Percentiles rank a stretch among this genome's conserved stretches.
Evolutionary conservation across 2,329 filamentous ascomycete species (phyloP).

Genomic region (Colletotrichum tamarilloi): DNA sequence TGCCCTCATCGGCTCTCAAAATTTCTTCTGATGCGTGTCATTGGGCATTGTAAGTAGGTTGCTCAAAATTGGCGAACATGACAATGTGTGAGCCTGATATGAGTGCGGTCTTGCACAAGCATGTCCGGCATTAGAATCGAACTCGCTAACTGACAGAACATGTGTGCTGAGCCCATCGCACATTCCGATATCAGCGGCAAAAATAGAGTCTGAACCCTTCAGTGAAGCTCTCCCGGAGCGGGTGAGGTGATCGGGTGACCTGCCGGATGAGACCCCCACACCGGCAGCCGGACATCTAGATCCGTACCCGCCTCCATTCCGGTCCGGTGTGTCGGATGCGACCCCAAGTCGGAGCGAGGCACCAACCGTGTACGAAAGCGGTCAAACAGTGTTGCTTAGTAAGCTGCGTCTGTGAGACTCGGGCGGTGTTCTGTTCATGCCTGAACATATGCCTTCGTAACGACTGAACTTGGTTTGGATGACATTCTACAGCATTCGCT

Average conservation of each 20-base stretch:
- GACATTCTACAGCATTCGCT: too few relatives aligned
- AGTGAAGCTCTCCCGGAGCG: not conserved
- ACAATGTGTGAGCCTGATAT: not conserved
- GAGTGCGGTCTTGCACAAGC: not conserved
- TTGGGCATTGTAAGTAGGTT: not conserved
- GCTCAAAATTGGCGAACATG: not conserved
- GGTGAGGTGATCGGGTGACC: not conserved
- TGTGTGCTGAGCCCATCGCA: not conserved
- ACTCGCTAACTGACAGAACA: not conserved
- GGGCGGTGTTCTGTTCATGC: not conserved
- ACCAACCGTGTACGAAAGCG: not conserved
- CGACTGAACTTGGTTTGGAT: not conserved
- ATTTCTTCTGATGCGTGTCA: not conserved
- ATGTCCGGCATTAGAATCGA: not conserved
- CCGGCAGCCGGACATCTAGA: not conserved
- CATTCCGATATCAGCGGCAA: not conserved
- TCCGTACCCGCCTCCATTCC: slow-evolving; percentile 1
- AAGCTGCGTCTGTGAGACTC: not conserved
- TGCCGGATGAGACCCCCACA: slow-evolving; percentile 1
- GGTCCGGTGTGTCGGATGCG: not conserved
- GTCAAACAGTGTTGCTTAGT: not conserved
- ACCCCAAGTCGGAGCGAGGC: not conserved
- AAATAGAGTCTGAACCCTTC: not conserved
- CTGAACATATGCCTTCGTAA: not conserved
- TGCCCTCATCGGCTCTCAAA: not conserved